phyloP scores from a whole-genome alignment of 768 basidiomycete species.

The Xerocomus potaroensis region DNA sequence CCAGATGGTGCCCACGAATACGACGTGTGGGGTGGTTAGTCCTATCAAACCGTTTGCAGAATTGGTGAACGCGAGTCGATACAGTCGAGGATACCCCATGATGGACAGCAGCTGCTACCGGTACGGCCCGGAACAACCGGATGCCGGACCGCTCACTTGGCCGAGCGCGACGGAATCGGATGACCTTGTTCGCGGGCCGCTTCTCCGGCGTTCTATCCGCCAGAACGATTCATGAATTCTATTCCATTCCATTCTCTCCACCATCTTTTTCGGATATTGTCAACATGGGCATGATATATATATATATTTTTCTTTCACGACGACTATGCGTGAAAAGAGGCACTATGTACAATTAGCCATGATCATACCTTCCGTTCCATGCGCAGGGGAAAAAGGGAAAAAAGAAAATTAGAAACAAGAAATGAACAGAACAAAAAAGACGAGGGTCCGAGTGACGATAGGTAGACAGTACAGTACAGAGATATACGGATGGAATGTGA shows the following conservation, averaged over 20 bases:
- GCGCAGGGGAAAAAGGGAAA: constrained; percentile 13
- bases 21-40: no score
- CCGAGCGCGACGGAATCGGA: neutral
- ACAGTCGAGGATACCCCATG: neutral
- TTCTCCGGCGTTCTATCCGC: no score
- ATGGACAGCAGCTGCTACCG: neutral
- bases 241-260: no score
- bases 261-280: no score
- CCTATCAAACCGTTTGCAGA: neutral
- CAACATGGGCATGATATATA: no score
- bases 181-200: constrained; percentile 1
- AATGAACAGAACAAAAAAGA: neutral
- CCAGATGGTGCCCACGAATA: neutral
- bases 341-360: constrained; percentile 23
- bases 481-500: constrained; percentile 15
- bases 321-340: neutral
- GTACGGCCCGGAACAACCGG: neutral
- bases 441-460: constrained; percentile 9
- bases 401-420: neutral
- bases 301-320: neutral
- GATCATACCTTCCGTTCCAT: constrained; percentile 22
- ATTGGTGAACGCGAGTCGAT: neutral
- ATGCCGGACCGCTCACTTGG: neutral
- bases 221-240: no score
- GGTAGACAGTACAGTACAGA: constrained; percentile 28